These are phyloP conservation scores for Lepidium sativum DNA, from an alignment of 345 rosid genomes.

Conservation along the genomic window DNA sequence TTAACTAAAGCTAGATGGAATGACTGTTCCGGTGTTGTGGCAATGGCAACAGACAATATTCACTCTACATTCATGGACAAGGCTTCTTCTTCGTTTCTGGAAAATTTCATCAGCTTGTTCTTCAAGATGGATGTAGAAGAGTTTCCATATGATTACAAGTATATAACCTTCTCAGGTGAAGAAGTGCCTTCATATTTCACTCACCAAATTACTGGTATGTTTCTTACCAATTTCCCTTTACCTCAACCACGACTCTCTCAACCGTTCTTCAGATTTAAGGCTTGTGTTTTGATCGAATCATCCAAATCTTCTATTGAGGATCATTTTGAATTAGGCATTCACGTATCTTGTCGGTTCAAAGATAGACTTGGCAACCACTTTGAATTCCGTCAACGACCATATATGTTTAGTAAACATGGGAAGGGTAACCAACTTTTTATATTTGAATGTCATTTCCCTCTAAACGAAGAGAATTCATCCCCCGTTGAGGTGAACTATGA, in stretches of 20 bases:
- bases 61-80: neutral
- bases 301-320: neutral
- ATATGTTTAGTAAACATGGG: neutral
- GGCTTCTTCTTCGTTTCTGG: neutral
- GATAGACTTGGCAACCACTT: neutral
- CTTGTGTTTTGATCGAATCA: neutral
- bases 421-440: neutral
- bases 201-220: neutral
- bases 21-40: neutral
- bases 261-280: neutral
- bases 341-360: neutral
- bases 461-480: neutral
- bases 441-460: neutral
- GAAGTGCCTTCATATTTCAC: conserved; percentile 6
- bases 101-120: neutral
- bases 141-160: no score
- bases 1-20: neutral
- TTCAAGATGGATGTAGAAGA: no score
- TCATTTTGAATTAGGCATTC: neutral
- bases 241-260: neutral
- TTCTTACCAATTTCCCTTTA: conserved; percentile 1
- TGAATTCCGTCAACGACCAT: neutral
- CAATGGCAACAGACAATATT: neutral
- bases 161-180: neutral
- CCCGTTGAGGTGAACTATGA: neutral